A percentile compares a stretch with the other conserved stretches of the same genome.
Evolutionary conservation across 345 rosid species (phyloP).

Genomic region (Hibiscus trionum): DNA sequence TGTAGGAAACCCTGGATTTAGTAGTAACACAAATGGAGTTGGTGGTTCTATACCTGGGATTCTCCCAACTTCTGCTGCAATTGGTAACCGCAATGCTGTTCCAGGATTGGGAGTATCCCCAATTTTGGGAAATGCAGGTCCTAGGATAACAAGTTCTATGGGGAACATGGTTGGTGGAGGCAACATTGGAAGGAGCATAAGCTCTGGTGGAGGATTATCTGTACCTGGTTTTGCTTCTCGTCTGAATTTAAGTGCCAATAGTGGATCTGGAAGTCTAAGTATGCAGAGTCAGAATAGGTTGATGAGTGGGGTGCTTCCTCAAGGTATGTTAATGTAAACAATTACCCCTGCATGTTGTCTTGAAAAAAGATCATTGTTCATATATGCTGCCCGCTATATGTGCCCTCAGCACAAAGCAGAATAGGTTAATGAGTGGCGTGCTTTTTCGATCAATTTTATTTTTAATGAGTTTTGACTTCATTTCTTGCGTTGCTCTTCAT

Average conservation of each 20-base stretch:
- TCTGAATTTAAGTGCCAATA: slow-evolving; percentile 58
- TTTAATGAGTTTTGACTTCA: not conserved
- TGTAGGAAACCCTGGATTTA: slow-evolving; percentile 87
- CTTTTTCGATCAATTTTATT: not conserved
- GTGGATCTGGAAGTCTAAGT: slow-evolving; percentile 76
- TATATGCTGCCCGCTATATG: not conserved
- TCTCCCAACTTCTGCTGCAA: slow-evolving; percentile 79
- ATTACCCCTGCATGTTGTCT: not conserved
- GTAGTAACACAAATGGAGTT: slow-evolving; percentile 77
- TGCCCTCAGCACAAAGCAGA: no score
- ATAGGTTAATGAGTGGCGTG: no score
- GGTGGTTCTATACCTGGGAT: slow-evolving; percentile 93
- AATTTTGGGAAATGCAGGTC: slow-evolving; percentile 78
- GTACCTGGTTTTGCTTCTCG: slow-evolving; percentile 84
- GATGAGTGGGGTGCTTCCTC: slow-evolving; percentile 80
- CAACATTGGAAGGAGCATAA: slow-evolving; percentile 74
- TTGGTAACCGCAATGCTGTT: slow-evolving; percentile 74
- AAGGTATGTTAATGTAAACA: slow-evolving; percentile 40
- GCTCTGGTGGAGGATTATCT: slow-evolving; percentile 85
- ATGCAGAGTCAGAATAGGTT: slow-evolving; percentile 88
- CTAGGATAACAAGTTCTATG: slow-evolving; percentile 77
- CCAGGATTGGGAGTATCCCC: slow-evolving; percentile 90
- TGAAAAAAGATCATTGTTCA: not conserved
- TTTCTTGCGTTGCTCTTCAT: not conserved
- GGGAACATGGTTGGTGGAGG: slow-evolving; percentile 95